Evolutionary conservation across 2,329 filamentous ascomycete species (phyloP), one percentile per base, ranked within the genome.

Genomic region (Ceratocystis colombiana): DNA sequence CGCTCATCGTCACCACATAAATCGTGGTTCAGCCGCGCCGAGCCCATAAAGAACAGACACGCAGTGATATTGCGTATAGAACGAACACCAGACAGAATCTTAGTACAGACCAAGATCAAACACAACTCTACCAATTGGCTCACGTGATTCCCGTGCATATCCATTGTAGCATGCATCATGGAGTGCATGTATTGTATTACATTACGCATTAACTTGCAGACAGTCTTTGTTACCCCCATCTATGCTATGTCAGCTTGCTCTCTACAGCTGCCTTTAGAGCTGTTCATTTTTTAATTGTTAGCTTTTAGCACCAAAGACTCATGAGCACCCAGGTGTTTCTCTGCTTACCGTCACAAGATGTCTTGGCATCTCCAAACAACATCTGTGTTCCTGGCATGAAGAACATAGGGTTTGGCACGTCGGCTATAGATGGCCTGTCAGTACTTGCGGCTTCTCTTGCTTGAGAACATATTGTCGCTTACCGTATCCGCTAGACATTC

Each of bases 341-440:
- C 25, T 10, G 75, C 83, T 74, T 72, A 88, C 86, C 88, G 78
- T 94, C 89, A 73, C 89, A 93, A 68, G 87, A 88, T 68, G 84
- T 82, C 77, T 90, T 93, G 22, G 91, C 91, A 77, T 96, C 91
- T 30, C 91, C 90, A 76, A 96, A 96, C 67, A 96, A 75, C 91
- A 96, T 96, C 77, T 88, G 89, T 1, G 90, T 91, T 64, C 88
- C 88, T 2, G 88, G 87, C 88, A 92, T 93, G 76, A 87, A 94
- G 76, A 95, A 94, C 89, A 96, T 92, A 0, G 91, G 90, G 73
- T 96, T 96, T 10, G 88, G 88, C 8, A 96, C 89, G 76, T 96
- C 90, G 22, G 91, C 88, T 88, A 70, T 46, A 37, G 28, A 12
- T 41, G 37, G 1, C 30, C 15, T 20, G 68, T 73, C 69, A 72